Evolutionary conservation across 2,329 filamentous ascomycete genomes (phyloP), one percentile per base, ranked within the genome.

Genomic region (Cladophialophora psammophila): DNA sequence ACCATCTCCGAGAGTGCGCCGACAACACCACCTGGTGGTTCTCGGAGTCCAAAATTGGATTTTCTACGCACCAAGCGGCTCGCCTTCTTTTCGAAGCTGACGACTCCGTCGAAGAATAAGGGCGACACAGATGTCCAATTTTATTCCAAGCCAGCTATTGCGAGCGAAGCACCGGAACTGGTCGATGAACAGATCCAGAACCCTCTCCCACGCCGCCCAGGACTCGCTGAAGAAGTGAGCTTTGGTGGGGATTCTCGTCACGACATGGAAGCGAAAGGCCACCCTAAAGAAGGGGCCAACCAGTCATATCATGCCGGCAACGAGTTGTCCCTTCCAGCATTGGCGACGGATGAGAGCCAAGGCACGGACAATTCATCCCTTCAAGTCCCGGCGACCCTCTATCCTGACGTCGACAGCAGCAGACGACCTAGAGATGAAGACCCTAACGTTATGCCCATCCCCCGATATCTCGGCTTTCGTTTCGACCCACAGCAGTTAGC

Each of bases 401-500:
- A 62, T 13, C 69, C 69, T 1, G 34, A 59, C 40, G 31, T 58
- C 5, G 63, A 53, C 26, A 55, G 48, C 36, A 60, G 58, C 26
- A 26, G 40, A 20, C 66, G 67, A 53, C 68, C 66, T 35, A 57
- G 66, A 42, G 66, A 71, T 60, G 68, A 73, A 52, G 63, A 72
- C 63, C 71, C 69, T 18, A 56, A 66, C 6, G 68, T 71, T 55
- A 69, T 73, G 56, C 70, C 72, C 10, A 71, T 73, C 26, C 69
- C 70, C 5, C 61, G 56, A 32, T 34, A 45, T 7, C 31, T 64
- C 12, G 67, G 66, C 26, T 73, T 71, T 50, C 35, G 63, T 35
- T 71, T 74, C 63, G 72, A 74, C 56, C 63, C 67, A n/a, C 58
- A 62, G 13, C 72, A 74, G 59, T 40, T 74, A 18, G 66, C 64